Conservation (phyloP, 1,284 basidiomycete species). For the Fistulinella cinereoalba region DNA sequence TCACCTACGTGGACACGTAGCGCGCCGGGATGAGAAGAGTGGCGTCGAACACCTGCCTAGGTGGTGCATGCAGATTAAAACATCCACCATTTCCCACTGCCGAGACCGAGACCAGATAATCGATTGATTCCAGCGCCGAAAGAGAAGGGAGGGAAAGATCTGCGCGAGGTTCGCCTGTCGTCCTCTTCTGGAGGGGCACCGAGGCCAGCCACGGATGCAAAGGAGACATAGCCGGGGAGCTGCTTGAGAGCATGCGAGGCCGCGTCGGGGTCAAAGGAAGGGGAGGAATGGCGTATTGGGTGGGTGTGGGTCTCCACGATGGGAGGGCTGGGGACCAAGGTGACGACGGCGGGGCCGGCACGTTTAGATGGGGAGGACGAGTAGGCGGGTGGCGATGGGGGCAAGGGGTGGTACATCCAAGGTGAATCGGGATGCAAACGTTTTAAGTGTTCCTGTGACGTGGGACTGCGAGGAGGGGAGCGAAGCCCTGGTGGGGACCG, state of each 20-base stretch:
- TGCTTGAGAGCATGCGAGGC: conserved; percentile 55
- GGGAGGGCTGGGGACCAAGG: conserved; percentile 19
- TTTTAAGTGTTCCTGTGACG: conserved; percentile 6
- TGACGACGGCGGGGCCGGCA: conserved; percentile 20
- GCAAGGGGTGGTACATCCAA: conserved; percentile 28
- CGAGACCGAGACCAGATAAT: conserved; percentile 23
- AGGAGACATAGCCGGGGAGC: conserved; percentile 65
- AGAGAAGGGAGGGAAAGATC: conserved; percentile 8
- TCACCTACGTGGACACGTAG: conserved; percentile 19
- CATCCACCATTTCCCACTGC: conserved; percentile 28
- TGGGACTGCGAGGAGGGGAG: conserved; percentile 21
- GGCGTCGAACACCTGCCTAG: conserved; percentile 6
- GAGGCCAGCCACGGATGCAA: conserved; percentile 66
- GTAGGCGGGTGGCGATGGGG: conserved; percentile 29
- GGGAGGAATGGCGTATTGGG: conserved; percentile 19
- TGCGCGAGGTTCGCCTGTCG: conserved; percentile 19
- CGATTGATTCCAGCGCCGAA: conserved; percentile 21
- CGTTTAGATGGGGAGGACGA: conserved; percentile 19
- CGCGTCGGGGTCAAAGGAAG: conserved; percentile 56
- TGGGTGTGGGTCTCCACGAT: conserved; percentile 11
- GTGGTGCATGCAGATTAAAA: conserved; percentile 14
- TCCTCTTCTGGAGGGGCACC: conserved; percentile 52
- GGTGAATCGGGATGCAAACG: conserved; percentile 22
- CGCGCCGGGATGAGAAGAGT: conserved; percentile 1
- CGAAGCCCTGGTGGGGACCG: conserved; percentile 12